Evolutionary conservation across 768 basidiomycete species (phyloP), one percentile per base, ranked within the genome.

Genomic region (Rhodotorula babjevae): DNA sequence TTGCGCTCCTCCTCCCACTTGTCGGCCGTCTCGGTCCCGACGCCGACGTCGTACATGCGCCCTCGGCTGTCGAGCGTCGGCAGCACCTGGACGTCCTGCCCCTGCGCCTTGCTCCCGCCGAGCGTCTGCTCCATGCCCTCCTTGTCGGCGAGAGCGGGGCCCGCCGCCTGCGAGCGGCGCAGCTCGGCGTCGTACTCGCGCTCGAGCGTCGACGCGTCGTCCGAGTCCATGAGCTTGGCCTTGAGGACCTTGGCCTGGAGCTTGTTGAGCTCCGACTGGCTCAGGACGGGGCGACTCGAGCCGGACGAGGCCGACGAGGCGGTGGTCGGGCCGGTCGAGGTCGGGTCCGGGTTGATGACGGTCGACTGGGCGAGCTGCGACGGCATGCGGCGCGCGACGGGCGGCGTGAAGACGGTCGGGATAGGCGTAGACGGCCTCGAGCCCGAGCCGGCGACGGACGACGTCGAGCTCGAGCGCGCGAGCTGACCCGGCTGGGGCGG

Each of bases 231-330:
- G 46, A 99, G 84, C 80, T 90, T 94, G 9, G 96, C 94, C 49
- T 92, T 88, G 16, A 99, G 83, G 3, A 96, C 93, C 76, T 89
- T 89, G 8, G 95, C 95, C 81, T 99, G 95, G 3, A 99, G 82
- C 78, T 88, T 90, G 80, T 99, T 98, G 59, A 98, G 83, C 25
- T 90, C 90, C 23, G 78, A 79, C 27, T 80, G 76, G 2, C 81
- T 78, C 61, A 83, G 70, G 18, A 79, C 73, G 14, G 83, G 81
- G 40, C 74, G 72, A 16, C 73, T 77, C 8, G 72, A 65, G 0
- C 89, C 88, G 0, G 90, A 90, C 67, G 90, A 78, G 1, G 85
- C 84, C 36, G 36, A 36, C 36, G 36, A 36, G 36, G 36, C 36
- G 36, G 36, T 36, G 10, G 88, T 84, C 2, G 80, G 65, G 19